These are phyloP conservation scores for Aureobasidium sp. DNA, from an alignment of 2,329 filamentous ascomycete species.

Conservation along the genomic window DNA sequence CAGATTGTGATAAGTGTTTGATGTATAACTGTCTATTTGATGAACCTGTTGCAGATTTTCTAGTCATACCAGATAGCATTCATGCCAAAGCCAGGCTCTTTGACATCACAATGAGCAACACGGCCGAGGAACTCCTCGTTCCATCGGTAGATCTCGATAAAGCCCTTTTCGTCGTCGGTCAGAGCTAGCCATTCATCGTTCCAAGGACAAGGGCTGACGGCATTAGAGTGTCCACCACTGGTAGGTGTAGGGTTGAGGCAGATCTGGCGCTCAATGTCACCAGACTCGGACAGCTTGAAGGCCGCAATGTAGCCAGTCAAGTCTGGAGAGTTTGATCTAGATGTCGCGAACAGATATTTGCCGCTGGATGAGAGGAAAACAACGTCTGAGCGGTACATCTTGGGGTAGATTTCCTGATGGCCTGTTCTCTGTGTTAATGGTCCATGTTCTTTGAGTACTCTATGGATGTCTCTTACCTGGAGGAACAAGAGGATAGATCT, in stretches of 20 bases:
- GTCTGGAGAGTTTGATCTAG: conserved; percentile 66
- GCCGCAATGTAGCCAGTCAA: conserved; percentile 77
- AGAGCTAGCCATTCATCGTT: conserved; percentile 84
- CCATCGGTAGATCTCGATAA: conserved; percentile 83
- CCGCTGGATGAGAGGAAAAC: conserved; percentile 62
- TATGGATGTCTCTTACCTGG: conserved; percentile 46
- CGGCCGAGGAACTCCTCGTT: conserved; percentile 69
- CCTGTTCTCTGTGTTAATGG: conserved; percentile 24
- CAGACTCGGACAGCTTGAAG: conserved; percentile 61
- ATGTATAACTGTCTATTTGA: not conserved
- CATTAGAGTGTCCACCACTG: conserved; percentile 81
- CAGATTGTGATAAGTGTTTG: not conserved
- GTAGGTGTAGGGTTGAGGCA: conserved; percentile 78
- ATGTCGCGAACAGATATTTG: conserved; percentile 73
- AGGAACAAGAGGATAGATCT: conserved; percentile 70
- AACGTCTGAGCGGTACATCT: conserved; percentile 80
- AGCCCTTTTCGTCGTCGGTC: conserved; percentile 81
- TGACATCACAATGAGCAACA: conserved; percentile 67
- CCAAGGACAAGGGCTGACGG: conserved; percentile 76
- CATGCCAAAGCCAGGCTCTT: conserved; percentile 89
- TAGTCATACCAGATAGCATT: conserved; percentile 93
- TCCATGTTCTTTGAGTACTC: not conserved
- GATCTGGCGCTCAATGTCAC: conserved; percentile 68
- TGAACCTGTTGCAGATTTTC: not conserved
- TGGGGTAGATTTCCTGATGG: conserved; percentile 39